Evolutionary conservation across 2,329 filamentous ascomycete genomes (phyloP), one percentile per base, ranked within the genome.

Genomic region (Fusarium tanahbumbuense): DNA sequence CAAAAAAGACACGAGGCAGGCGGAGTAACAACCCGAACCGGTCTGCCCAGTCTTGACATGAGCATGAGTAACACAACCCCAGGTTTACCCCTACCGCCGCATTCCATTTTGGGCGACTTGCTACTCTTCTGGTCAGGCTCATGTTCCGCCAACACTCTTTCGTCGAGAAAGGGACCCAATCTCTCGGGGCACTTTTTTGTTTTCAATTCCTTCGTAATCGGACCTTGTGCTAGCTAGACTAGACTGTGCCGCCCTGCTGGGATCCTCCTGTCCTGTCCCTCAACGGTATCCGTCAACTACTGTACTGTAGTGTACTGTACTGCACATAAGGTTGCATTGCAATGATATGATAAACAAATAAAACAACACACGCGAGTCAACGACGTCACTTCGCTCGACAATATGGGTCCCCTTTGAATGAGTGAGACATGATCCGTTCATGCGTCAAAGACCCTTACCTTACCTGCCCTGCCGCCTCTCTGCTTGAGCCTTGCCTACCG

Each of bases 21-120:
- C 69, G 70, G 69, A 70, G 68, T 55, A 58, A 45, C 68, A 64
- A 55, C 68, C 71, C 64, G 65, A 73, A 69, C 60, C 53, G 57
- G 66, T 60, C 70, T 65, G 61, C 42, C 60, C 56, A 58, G 67
- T 55, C 67, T 61, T 67, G 67, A 63, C 54, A 46, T 53, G 41
- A 68, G 58, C 46, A 41, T 28, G 22, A 67, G 41, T 41, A 53
- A 62, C 60, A 62, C 60, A 67, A 70, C 67, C 67, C 67, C 68
- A 71, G 67, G 68, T 71, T 71, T 71, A 71, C 55, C 67, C 66
- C 60, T 69, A 61, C 64, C 55, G 42, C 42, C 34, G 23, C 16
- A 27, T 64, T 46, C 61, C 40, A 30, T 34, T 64, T 64, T 64
- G 41, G 45, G 61, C 22, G 20, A 46, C 49, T 60, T 56, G 30